phyloP scores from a whole-genome alignment of 371 early-diverging fungal species.

The Mortierella sp. region DNA sequence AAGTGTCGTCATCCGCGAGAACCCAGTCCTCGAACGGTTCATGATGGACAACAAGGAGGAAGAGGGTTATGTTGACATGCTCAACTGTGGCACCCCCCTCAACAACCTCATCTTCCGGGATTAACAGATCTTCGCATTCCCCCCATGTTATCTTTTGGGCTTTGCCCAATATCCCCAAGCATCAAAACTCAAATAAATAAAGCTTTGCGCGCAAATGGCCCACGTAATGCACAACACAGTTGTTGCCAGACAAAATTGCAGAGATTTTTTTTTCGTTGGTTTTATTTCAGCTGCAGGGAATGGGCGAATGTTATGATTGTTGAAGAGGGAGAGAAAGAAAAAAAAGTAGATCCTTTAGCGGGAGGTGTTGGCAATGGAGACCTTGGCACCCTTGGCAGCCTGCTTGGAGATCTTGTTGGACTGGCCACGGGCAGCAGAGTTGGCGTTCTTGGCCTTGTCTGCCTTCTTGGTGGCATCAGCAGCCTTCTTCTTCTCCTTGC shows the following conservation, averaged over 20 bases:
- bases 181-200: no score
- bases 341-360: slow-evolving; percentile 80
- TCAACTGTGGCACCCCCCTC: slow-evolving; percentile 25
- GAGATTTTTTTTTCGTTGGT: no score
- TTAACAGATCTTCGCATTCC: background rate
- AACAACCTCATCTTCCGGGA: slow-evolving; percentile 16
- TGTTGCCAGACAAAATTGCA: no score
- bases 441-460: slow-evolving; percentile 68
- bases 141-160: background rate
- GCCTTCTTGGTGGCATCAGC: slow-evolving; percentile 89
- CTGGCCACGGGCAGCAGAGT: slow-evolving; percentile 60
- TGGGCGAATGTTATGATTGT: no score
- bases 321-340: slow-evolving; percentile 87
- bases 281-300: no score
- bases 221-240: no score
- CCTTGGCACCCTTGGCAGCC: slow-evolving; percentile 87
- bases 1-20: slow-evolving; percentile 32
- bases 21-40: slow-evolving; percentile 1
- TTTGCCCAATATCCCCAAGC: background rate
- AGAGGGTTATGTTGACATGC: slow-evolving; percentile 22
- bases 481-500: slow-evolving; percentile 90
- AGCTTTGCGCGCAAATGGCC: no score
- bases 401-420: slow-evolving; percentile 91
- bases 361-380: slow-evolving; percentile 89
- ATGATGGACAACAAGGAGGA: background rate